Conservation (phyloP, 2,329 filamentous ascomycete genomes). For the Talaromyces sp. region DNA sequence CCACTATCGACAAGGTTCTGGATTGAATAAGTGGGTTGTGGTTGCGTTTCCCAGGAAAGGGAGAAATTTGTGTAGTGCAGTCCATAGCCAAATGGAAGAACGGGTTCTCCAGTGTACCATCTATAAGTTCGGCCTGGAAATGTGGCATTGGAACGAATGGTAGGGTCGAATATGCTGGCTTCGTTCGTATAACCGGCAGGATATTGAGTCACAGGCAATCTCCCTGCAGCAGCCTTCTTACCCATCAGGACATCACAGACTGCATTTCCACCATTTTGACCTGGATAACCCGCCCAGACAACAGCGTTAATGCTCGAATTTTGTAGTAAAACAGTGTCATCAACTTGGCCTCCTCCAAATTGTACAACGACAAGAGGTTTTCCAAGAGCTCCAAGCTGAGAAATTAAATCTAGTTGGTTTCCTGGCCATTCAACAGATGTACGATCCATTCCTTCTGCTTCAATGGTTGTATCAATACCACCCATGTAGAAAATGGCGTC, state of each 20-base stretch:
- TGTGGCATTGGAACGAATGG: slow-evolving; percentile 23
- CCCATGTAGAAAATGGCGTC: slow-evolving; percentile 29
- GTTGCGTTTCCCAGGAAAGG: slow-evolving; percentile 8
- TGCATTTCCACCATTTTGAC: slow-evolving; percentile 34
- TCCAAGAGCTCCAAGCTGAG: slow-evolving; percentile 23
- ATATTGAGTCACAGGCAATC: slow-evolving; percentile 32
- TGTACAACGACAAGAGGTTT: slow-evolving; percentile 33
- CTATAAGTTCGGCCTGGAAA: slow-evolving; percentile 36
- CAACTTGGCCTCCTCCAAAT: slow-evolving; percentile 34
- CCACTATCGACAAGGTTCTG: neutral
- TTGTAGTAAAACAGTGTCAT: slow-evolving; percentile 27
- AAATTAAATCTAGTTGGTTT: slow-evolving; percentile 30
- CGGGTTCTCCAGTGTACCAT: slow-evolving; percentile 30
- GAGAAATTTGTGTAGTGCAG: slow-evolving; percentile 38
- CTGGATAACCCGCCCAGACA: slow-evolving; percentile 37
- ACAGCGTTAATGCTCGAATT: slow-evolving; percentile 31
- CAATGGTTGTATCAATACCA: slow-evolving; percentile 29
- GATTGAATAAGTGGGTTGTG: neutral
- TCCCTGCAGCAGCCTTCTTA: slow-evolving; percentile 30
- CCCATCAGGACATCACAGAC: slow-evolving; percentile 34
- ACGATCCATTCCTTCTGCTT: slow-evolving; percentile 31
- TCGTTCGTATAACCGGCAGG: slow-evolving; percentile 36
- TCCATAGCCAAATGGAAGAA: slow-evolving; percentile 35
- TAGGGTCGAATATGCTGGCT: slow-evolving; percentile 32
- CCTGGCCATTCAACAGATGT: slow-evolving; percentile 31